These are phyloP conservation scores for Alternaria sp. DNA, from an alignment of 2,329 filamentous ascomycete genomes.

Conservation along the genomic window DNA sequence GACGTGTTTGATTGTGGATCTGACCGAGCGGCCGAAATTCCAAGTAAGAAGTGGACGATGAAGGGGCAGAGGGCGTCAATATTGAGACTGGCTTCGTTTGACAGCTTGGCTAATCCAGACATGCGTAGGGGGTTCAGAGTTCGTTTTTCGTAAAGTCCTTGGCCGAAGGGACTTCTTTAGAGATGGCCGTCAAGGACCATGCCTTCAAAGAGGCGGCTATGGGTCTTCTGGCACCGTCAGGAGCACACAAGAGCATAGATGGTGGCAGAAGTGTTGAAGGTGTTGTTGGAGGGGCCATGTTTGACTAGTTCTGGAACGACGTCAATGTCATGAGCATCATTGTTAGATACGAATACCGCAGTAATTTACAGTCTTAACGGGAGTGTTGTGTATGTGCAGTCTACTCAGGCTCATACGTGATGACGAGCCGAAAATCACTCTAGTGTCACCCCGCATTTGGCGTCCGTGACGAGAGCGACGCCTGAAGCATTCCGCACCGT, in stretches of 20 bases:
- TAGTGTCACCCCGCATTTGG: not conserved
- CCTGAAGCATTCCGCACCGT: not conserved
- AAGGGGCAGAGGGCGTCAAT: not conserved
- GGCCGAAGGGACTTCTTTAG: not conserved
- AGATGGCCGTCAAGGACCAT: not conserved
- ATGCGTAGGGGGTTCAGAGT: not conserved
- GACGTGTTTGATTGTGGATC: conserved; percentile 73
- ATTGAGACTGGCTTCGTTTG: not conserved
- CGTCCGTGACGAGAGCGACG: not conserved
- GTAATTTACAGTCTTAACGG: not conserved
- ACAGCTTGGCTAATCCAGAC: not conserved
- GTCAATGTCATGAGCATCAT: conserved; percentile 1
- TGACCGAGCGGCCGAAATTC: conserved; percentile 53
- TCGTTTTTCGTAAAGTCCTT: not conserved
- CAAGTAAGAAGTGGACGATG: conserved; percentile 43
- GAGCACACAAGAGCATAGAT: not conserved
- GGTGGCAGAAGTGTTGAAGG: not conserved
- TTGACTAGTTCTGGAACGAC: not conserved
- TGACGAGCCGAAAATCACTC: not conserved
- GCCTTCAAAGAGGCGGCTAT: not conserved
- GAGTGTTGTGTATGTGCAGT: not conserved
- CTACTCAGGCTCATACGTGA: not conserved
- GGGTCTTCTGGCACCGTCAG: not conserved
- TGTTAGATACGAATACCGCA: not conserved
- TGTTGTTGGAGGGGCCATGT: not conserved